These are phyloP conservation scores for Leccinum uliginosum DNA, from an alignment of 768 basidiomycete species.

Conservation along the genomic window DNA sequence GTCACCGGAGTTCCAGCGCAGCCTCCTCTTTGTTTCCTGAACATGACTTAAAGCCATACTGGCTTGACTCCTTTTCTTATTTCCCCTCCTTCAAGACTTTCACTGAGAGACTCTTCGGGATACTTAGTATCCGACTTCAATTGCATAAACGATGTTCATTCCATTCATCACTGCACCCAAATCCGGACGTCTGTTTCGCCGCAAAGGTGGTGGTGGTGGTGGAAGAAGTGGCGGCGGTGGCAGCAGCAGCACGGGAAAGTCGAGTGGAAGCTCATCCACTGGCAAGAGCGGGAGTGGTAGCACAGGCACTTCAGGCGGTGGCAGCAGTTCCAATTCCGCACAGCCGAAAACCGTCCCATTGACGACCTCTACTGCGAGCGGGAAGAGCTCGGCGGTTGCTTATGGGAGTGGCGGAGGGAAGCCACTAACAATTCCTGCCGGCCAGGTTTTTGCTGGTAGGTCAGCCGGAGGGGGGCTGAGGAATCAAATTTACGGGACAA, in stretches of 20 bases:
- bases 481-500: constrained; percentile 39
- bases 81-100: background rate
- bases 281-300: background rate
- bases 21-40: background rate
- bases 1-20: background rate
- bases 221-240: constrained; percentile 18
- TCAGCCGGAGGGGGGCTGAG: constrained; percentile 50
- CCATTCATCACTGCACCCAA: constrained; percentile 12
- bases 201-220: constrained; percentile 33
- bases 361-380: constrained; percentile 14
- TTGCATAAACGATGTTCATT: constrained; percentile 18
- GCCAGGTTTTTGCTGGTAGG: constrained; percentile 45
- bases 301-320: background rate
- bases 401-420: constrained; percentile 34
- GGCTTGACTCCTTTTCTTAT: background rate
- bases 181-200: constrained; percentile 14
- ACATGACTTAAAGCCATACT: background rate
- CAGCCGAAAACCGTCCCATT: constrained; percentile 19
- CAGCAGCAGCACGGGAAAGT: constrained; percentile 9
- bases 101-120: background rate
- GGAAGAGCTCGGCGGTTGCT: constrained; percentile 25
- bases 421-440: constrained; percentile 36
- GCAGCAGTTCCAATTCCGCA: constrained; percentile 3
- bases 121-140: background rate
- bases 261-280: constrained; percentile 9